These are phyloP conservation scores for Auricularia auricula-judae DNA, from an alignment of 768 basidiomycete species.

Conservation along the genomic window DNA sequence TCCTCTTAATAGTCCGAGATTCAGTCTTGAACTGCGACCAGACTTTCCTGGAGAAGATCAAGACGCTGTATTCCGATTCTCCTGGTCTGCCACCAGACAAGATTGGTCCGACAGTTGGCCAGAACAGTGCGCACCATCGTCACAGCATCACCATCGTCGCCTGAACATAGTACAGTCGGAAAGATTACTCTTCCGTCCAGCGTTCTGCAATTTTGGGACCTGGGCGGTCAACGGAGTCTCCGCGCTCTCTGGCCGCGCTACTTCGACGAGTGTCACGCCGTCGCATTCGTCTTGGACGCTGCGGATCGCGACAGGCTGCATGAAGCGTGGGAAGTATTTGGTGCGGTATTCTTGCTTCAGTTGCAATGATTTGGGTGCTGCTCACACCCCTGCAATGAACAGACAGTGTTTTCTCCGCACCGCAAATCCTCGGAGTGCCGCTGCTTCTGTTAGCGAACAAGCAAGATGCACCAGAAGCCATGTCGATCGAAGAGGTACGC, in stretches of 20 bases:
- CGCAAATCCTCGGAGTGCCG: conserved; percentile 83
- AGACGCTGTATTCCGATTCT: conserved; percentile 78
- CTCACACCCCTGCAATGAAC: conserved; percentile 21
- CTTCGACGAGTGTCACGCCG: conserved; percentile 94
- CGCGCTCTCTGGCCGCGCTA: conserved; percentile 90
- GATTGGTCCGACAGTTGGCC: conserved; percentile 93
- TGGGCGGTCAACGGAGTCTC: conserved; percentile 91
- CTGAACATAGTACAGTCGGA: conserved; percentile 46
- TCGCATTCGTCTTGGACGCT: conserved; percentile 91
- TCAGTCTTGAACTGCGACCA: conserved; percentile 17
- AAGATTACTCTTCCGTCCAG: conserved; percentile 89
- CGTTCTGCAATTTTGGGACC: conserved; percentile 92
- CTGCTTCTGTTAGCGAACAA: conserved; percentile 92
- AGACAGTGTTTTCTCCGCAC: conserved; percentile 80
- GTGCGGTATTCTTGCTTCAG: conserved; percentile 34
- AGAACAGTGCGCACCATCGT: conserved; percentile 63
- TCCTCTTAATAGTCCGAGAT: not conserved
- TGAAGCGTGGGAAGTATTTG: conserved; percentile 97
- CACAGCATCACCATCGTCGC: not conserved
- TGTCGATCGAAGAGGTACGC: conserved; percentile 84
- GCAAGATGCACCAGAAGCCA: conserved; percentile 70
- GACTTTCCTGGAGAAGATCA: conserved; percentile 89
- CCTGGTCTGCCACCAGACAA: conserved; percentile 86
- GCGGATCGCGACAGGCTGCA: conserved; percentile 78
- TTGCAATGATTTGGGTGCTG: not conserved